Base-by-base conservation (phyloP, 257 asterid species). In the Przewalskia tangutica region DNA sequence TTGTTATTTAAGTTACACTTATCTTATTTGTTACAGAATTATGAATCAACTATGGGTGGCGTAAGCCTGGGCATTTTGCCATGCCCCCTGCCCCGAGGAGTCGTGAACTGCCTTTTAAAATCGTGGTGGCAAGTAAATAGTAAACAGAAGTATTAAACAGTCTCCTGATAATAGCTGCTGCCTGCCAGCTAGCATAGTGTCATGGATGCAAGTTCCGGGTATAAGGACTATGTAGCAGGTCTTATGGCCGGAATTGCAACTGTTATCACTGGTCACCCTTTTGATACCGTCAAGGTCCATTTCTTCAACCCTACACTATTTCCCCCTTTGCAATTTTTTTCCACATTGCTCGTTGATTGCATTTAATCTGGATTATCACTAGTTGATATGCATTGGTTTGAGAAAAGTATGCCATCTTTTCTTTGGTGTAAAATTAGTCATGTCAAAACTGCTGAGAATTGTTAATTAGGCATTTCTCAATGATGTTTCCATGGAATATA, bases 251-350 rank as follows among this genome's bases (percentile, higher is more conserved):
- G 99, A 64, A 92, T 95, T 83, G 86, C 97, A 80, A 94, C 76
- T 38, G 53, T 67, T 38, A 17, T 40, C 14, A 95, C 88, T 67
- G 98, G 98, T 65, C 99, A 95, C 84, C 99, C 99, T 20, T 93
- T 94, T 40, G 99, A 92, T 87, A 95, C 99, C 48, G 97, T 95
- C 86, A 92, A 95, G 97, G 99, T 93, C 58, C 54, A 71, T 75
- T 48, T 83, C 84, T 79, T 17, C 77, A 16, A 40, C 46, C 77
- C 54, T 42, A 38, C 56, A 70, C 54, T 12, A 38, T 38, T 73
- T n/a, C 53, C 38, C 54, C 32, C 32, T 70, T 70, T 70, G 56
- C 56, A 50, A 8, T 42, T 46, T 67, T 17, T 40, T 40, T 67
- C 40, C 3, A 46, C 78, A 1, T 71, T 71, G 12, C 58, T 46